A percentile compares a stretch with the other conserved stretches of the same genome.
Evolutionary conservation across 106 monocot genomes (phyloP).

Genomic region (Phalaenopsis aphrodite): DNA sequence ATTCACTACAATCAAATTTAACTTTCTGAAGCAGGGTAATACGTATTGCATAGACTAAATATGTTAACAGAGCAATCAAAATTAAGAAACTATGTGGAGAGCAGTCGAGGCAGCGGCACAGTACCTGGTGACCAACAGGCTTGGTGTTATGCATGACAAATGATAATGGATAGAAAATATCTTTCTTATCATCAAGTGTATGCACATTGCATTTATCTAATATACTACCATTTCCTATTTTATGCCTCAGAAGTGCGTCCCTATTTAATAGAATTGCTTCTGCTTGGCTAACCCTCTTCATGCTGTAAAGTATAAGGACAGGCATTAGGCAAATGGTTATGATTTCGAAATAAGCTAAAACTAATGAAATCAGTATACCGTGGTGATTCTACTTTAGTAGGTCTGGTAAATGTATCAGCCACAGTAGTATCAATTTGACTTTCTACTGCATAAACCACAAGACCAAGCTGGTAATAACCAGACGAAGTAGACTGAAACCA

Average conservation of each 20-base stretch:
- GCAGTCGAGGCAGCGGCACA: background rate
- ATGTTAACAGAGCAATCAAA: background rate
- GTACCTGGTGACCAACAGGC: constrained; percentile 91
- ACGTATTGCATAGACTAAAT: background rate
- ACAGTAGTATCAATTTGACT: constrained; percentile 14
- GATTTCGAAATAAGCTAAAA: background rate
- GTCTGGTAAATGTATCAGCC: constrained; percentile 25
- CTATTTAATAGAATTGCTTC: constrained; percentile 26
- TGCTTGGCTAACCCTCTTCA: constrained; percentile 21
- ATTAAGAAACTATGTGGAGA: background rate
- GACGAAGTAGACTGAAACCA: constrained; percentile 60
- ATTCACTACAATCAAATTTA: background rate
- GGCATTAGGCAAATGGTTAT: background rate
- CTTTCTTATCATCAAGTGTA: constrained; percentile 57
- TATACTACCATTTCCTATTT: constrained; percentile 60
- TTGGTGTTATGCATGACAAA: constrained; percentile 76
- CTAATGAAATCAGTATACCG: constrained; percentile 27
- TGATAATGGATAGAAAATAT: constrained; percentile 78
- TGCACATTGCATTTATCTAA: constrained; percentile 43
- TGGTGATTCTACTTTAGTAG: constrained; percentile 24
- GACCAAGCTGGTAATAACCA: constrained; percentile 67
- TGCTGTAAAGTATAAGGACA: constrained; percentile 26
- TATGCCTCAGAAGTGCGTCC: constrained; percentile 32
- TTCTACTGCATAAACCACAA: constrained; percentile 43
- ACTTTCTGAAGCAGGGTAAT: background rate